Percentiles rank a stretch among this genome's conserved stretches.
Conservation (phyloP, 108 stramenopile species). For the Pseudonitzschia pungens region DNA sequence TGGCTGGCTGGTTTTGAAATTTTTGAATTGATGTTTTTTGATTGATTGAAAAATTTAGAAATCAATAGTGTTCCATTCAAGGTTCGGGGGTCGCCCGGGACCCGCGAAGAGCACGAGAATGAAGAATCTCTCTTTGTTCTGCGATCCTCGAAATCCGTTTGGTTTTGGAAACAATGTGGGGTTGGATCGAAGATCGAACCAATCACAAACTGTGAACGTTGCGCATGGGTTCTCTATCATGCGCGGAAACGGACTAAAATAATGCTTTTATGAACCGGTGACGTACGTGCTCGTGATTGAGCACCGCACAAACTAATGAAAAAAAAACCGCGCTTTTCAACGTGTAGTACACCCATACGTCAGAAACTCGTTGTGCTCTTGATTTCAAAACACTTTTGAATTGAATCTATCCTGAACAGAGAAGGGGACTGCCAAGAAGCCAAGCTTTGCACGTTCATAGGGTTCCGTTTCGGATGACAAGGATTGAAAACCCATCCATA, state of each 20-base stretch:
- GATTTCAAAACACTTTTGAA: not conserved
- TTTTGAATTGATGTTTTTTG: too few species aligned
- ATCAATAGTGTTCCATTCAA: too few species aligned
- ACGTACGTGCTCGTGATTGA: slow-evolving; percentile 3
- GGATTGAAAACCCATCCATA: not conserved
- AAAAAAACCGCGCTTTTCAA: slow-evolving; percentile 4
- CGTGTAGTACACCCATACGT: slow-evolving; percentile 5
- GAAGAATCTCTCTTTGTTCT: too few species aligned
- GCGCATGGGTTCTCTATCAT: too few species aligned
- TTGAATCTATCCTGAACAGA: not conserved
- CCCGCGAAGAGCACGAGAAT: too few species aligned
- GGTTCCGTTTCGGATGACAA: not conserved
- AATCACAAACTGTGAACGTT: too few species aligned
- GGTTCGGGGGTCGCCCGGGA: too few species aligned
- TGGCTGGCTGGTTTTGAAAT: too few species aligned
- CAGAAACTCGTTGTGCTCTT: not conserved
- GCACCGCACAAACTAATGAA: not conserved
- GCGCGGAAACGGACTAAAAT: not conserved
- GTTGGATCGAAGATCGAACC: too few species aligned
- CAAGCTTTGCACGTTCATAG: not conserved
- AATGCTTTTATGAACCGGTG: not conserved
- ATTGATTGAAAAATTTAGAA: too few species aligned
- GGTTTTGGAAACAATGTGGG: too few species aligned
- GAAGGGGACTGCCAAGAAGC: not conserved
- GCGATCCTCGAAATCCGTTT: too few species aligned